These are phyloP conservation scores for Mycena indigotica DNA, from an alignment of 768 basidiomycete genomes.

Conservation along the genomic window DNA sequence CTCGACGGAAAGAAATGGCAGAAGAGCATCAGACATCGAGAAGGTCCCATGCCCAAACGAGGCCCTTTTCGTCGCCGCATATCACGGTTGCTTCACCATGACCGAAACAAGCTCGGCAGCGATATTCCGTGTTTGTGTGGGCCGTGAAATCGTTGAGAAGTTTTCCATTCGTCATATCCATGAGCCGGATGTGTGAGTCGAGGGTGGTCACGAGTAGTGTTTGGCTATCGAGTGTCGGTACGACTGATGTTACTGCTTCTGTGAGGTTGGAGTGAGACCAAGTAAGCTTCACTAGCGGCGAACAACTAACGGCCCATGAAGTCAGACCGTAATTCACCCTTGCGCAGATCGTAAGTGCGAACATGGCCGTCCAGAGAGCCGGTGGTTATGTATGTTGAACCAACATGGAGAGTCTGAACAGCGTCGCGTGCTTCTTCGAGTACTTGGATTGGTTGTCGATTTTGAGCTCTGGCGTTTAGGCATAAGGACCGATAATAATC, in stretches of 20 bases:
- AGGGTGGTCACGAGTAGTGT: slow-evolving; percentile 82
- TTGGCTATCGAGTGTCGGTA: slow-evolving; percentile 76
- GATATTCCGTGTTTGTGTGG: slow-evolving; percentile 73
- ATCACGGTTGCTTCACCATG: slow-evolving; percentile 80
- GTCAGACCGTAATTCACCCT: slow-evolving; percentile 87
- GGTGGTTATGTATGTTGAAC: slow-evolving; percentile 64
- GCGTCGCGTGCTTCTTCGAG: slow-evolving; percentile 88
- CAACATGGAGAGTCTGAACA: slow-evolving; percentile 77
- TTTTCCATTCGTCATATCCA: slow-evolving; percentile 83
- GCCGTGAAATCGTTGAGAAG: slow-evolving; percentile 84
- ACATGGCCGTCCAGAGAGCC: slow-evolving; percentile 93
- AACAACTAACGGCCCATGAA: slow-evolving; percentile 80
- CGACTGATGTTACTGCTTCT: slow-evolving; percentile 88
- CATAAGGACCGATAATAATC: too few relatives aligned
- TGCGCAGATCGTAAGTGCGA: slow-evolving; percentile 92
- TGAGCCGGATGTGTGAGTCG: slow-evolving; percentile 82
- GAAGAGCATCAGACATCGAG: slow-evolving; percentile 61
- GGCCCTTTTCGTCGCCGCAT: slow-evolving; percentile 89
- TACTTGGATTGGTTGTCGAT: slow-evolving; percentile 85
- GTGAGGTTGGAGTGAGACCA: slow-evolving; percentile 15
- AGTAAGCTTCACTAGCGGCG: background rate
- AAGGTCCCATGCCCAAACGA: slow-evolving; percentile 91
- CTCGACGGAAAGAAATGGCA: slow-evolving; percentile 8
- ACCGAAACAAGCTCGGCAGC: slow-evolving; percentile 81
- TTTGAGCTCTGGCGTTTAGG: slow-evolving; percentile 56